Conservation (phyloP, 305 asterid species). For the Stenogyne calaminthoides region DNA sequence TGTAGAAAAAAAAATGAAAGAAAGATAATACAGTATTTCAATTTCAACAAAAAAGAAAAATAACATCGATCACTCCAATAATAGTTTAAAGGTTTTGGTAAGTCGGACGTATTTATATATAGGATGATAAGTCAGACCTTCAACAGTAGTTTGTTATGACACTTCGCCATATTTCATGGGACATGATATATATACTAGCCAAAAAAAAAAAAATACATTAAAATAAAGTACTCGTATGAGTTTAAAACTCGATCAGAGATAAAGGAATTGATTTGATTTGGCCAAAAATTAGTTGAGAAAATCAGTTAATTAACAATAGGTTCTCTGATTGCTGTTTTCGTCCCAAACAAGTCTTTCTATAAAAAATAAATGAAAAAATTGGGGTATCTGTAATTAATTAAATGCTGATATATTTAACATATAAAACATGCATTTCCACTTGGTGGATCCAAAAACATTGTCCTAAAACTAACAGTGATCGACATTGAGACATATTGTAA, state of each 20-base stretch:
- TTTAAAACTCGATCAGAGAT: too few species aligned
- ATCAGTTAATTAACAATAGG: constrained; percentile 21
- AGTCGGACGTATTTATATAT: not conserved
- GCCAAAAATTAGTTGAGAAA: not conserved
- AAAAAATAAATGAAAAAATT: not conserved
- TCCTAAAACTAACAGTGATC: constrained; percentile 26
- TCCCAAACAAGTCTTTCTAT: constrained; percentile 29
- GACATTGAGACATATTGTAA: constrained; percentile 18
- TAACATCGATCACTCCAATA: not conserved
- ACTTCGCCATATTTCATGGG: constrained; percentile 24
- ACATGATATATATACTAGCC: too few species aligned
- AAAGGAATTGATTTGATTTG: too few species aligned
- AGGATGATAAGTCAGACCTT: constrained; percentile 25
- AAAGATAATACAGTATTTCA: too few species aligned
- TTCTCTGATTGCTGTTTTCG: constrained; percentile 28
- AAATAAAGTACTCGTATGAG: too few species aligned
- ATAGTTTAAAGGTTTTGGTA: not conserved
- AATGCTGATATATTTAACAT: constrained; percentile 16
- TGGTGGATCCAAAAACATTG: not conserved
- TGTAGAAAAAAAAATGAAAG: too few species aligned
- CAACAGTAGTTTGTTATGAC: constrained; percentile 31
- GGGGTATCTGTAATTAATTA: not conserved
- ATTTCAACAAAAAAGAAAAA: not conserved
- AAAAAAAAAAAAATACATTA: too few species aligned
- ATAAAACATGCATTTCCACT: constrained; percentile 28